phyloP scores from a whole-genome alignment of 2,329 filamentous ascomycete genomes.

The Talaromyces sp. region DNA sequence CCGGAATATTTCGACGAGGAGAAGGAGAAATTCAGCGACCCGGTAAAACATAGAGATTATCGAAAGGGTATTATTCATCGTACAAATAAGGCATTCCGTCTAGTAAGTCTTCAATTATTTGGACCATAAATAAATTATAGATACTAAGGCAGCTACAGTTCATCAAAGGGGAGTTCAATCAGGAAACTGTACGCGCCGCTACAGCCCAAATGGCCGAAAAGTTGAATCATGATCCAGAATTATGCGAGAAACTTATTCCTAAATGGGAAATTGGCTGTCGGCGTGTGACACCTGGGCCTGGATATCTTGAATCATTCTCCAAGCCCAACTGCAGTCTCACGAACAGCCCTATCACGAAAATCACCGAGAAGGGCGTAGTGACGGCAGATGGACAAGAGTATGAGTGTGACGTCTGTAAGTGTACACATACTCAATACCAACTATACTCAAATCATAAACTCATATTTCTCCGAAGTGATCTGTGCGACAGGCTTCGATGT shows the following conservation, averaged over 20 bases:
- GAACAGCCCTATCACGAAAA: slow-evolving; percentile 49
- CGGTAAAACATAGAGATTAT: neutral
- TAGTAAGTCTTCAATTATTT: neutral
- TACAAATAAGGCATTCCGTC: neutral
- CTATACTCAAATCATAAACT: neutral
- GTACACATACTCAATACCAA: neutral
- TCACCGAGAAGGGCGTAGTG: slow-evolving; percentile 35
- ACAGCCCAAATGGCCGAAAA: slow-evolving; percentile 2
- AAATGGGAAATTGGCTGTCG: slow-evolving; percentile 15
- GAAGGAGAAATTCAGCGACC: neutral
- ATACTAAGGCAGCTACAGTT: neutral
- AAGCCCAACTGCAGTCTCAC: slow-evolving; percentile 60
- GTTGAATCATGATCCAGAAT: slow-evolving; percentile 13
- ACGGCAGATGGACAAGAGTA: slow-evolving; percentile 21
- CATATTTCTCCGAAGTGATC: slow-evolving; percentile 19
- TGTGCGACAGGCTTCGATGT: slow-evolving; percentile 43
- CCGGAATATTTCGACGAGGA: neutral
- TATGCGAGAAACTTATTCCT: slow-evolving; percentile 9
- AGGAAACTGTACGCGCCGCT: neutral
- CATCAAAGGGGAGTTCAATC: slow-evolving; percentile 4
- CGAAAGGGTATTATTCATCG: neutral
- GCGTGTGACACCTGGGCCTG: slow-evolving; percentile 35
- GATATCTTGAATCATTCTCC: slow-evolving; percentile 58
- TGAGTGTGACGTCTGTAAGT: slow-evolving; percentile 17
- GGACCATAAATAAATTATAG: neutral